Conservation (phyloP, 2,329 filamentous ascomycete genomes). For the Fusarium papillatum region DNA sequence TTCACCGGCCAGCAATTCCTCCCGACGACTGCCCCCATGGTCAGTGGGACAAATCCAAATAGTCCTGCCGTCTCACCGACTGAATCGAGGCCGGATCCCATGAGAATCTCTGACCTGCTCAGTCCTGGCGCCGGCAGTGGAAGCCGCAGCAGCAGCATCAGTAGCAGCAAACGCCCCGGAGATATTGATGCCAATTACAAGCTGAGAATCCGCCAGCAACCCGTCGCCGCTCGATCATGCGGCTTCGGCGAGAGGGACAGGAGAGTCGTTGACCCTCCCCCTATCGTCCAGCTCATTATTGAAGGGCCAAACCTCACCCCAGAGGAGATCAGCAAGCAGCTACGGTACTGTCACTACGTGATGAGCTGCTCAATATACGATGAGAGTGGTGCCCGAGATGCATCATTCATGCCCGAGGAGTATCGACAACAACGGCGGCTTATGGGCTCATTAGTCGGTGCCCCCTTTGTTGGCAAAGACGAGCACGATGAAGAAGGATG, state of each 20-base stretch:
- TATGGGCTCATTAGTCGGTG: conserved; percentile 85
- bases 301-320: conserved; percentile 67
- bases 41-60: neutral
- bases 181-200: conserved; percentile 44
- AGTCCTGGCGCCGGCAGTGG: conserved; percentile 6
- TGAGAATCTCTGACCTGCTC: conserved; percentile 41
- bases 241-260: conserved; percentile 88
- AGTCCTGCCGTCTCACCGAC: conserved; percentile 29
- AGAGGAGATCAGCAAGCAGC: conserved; percentile 64
- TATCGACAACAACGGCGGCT: conserved; percentile 80
- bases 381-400: conserved; percentile 75
- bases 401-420: conserved; percentile 79
- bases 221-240: conserved; percentile 82
- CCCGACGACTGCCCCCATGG: neutral
- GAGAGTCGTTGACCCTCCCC: conserved; percentile 86
- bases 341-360: conserved; percentile 76
- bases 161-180: conserved; percentile 3
- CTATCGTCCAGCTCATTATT: conserved; percentile 82
- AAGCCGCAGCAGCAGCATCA: neutral
- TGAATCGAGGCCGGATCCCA: conserved; percentile 34
- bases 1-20: conserved; percentile 14
- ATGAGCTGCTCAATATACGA: conserved; percentile 85
- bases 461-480: conserved; percentile 82
- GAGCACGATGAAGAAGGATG: conserved; percentile 81
- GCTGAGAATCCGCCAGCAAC: conserved; percentile 78